Percentiles rank a stretch among this genome's conserved stretches.
Evolutionary conservation across 257 asterid species (phyloP).

Genomic region (Rubia yunnanensis): DNA sequence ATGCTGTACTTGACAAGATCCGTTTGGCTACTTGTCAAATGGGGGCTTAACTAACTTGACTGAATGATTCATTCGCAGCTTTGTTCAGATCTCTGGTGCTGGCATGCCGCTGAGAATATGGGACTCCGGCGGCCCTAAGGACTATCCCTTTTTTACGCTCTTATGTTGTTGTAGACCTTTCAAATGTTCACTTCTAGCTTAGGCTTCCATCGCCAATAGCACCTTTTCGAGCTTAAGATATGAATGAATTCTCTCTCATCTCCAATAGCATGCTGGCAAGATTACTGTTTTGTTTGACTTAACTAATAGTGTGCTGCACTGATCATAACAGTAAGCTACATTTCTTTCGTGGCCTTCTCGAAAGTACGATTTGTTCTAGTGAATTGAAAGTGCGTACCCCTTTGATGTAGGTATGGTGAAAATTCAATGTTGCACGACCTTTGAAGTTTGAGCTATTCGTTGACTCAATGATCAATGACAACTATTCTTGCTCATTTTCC

Average conservation of each 20-base stretch:
- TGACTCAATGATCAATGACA: no score
- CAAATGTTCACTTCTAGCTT: slow-evolving; percentile 14
- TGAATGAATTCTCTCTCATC: slow-evolving; percentile 1
- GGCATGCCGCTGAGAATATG: slow-evolving; percentile 11
- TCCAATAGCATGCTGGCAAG: slow-evolving; percentile 6
- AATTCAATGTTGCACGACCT: no score
- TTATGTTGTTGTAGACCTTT: slow-evolving; percentile 15
- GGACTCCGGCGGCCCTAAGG: slow-evolving; percentile 16
- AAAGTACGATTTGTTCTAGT: no score
- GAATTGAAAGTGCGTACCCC: no score
- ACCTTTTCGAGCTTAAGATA: not conserved
- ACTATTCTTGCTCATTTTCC: no score
- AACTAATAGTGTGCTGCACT: slow-evolving; percentile 16
- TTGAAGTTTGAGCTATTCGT: no score
- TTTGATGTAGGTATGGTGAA: no score
- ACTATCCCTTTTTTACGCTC: slow-evolving; percentile 10
- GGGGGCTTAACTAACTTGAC: slow-evolving; percentile 16
- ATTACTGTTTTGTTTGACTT: not conserved
- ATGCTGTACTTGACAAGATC: slow-evolving; percentile 10
- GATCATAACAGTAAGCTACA: not conserved
- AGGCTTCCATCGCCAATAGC: slow-evolving; percentile 6
- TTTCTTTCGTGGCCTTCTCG: not conserved
- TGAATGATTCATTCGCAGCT: slow-evolving; percentile 14
- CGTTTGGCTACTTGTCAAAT: not conserved
- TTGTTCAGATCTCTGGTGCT: slow-evolving; percentile 12